A percentile compares a stretch with the other conserved stretches of the same genome.
Evolutionary conservation across 345 rosid species (phyloP).

Genomic region (Populus ilicifolia): DNA sequence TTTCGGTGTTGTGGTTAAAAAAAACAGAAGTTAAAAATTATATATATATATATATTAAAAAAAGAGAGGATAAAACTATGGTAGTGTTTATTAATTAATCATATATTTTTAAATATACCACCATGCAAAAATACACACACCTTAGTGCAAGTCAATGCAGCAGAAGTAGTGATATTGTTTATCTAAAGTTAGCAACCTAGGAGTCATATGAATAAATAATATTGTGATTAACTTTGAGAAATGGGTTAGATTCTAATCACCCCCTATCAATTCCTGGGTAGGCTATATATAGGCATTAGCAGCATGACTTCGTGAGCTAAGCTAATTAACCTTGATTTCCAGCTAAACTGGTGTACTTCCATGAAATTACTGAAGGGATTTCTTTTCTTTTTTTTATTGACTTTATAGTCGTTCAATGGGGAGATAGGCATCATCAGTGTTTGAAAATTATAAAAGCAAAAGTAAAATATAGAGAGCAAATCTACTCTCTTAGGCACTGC

Average conservation of each 20-base stretch:
- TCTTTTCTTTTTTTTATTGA: not conserved
- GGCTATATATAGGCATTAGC: not conserved
- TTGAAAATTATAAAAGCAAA: constrained; percentile 1
- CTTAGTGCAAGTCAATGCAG: not conserved
- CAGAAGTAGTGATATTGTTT: not conserved
- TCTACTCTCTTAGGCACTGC: not conserved
- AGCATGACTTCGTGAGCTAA: not conserved
- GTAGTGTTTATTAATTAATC: no score
- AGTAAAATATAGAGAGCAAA: not conserved
- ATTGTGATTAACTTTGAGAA: not conserved
- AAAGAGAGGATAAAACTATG: no score
- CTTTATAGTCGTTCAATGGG: not conserved
- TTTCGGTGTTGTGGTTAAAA: no score
- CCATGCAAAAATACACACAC: no score
- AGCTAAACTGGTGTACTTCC: not conserved
- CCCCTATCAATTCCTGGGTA: not conserved
- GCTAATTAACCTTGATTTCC: constrained; percentile 9
- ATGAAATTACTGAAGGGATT: not conserved
- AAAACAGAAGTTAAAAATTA: no score
- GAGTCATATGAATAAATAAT: constrained; percentile 1
- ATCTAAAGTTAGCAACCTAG: not conserved
- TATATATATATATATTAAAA: no score
- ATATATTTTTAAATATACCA: no score
- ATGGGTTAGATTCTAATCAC: not conserved
- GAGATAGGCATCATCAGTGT: not conserved